phyloP scores from a whole-genome alignment of 805 yeast species.

The Cyberlindnera petersonii region DNA sequence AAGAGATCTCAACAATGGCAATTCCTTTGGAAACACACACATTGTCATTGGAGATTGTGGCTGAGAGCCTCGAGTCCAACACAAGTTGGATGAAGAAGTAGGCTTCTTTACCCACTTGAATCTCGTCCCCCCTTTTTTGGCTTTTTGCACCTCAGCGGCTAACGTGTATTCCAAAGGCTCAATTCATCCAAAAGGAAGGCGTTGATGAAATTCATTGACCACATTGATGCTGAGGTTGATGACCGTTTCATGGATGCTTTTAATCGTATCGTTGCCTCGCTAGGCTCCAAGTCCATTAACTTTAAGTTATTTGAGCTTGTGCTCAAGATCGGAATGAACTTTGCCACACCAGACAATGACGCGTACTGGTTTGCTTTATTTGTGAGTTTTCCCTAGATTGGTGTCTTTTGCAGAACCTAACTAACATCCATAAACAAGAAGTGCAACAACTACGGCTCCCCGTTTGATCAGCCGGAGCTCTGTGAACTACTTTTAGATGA shows the following conservation, averaged over 20 bases:
- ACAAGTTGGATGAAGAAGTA: constrained; percentile 6
- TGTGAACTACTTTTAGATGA: constrained; percentile 13
- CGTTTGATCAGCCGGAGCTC: constrained; percentile 17
- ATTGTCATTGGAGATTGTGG: constrained; percentile 8
- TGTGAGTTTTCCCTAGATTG: constrained; percentile 4
- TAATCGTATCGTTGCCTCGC: constrained; percentile 8
- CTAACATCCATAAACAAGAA: constrained; percentile 5
- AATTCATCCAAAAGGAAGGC: constrained; percentile 5
- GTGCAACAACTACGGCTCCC: constrained; percentile 22
- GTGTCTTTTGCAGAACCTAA: neutral
- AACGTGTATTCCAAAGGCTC: constrained; percentile 6
- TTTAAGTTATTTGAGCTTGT: constrained; percentile 20
- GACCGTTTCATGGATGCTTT: constrained; percentile 13
- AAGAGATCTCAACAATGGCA: constrained; percentile 3
- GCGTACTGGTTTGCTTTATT: constrained; percentile 24
- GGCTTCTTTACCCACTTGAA: neutral
- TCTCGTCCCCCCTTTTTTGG: neutral
- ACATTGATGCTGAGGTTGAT: constrained; percentile 9
- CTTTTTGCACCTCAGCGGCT: constrained; percentile 12
- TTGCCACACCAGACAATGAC: constrained; percentile 17
- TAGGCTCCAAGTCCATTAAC: constrained; percentile 16
- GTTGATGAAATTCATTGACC: constrained; percentile 12
- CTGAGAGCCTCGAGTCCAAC: constrained; percentile 1
- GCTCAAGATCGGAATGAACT: constrained; percentile 23
- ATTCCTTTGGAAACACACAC: constrained; percentile 9